These are phyloP conservation scores for Fusarium sororula DNA, from an alignment of 2,329 filamentous ascomycete genomes.

Conservation along the genomic window DNA sequence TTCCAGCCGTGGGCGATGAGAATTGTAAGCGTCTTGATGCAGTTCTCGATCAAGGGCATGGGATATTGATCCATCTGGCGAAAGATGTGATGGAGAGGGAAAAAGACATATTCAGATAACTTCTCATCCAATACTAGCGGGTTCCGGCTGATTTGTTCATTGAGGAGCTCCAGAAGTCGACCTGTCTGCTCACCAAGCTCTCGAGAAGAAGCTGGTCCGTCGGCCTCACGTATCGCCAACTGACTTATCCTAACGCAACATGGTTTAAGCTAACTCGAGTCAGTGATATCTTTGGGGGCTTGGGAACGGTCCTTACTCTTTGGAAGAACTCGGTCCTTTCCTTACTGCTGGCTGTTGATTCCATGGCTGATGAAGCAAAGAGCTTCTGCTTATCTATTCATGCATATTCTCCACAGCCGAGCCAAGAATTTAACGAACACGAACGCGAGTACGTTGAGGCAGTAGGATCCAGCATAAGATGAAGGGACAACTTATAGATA, in stretches of 20 bases:
- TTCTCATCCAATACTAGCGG: constrained; percentile 74
- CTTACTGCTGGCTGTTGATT: constrained; percentile 34
- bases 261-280: constrained; percentile 64
- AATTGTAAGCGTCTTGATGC: constrained; percentile 77
- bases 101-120: constrained; percentile 93
- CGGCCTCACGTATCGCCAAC: constrained; percentile 60
- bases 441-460: constrained; percentile 13
- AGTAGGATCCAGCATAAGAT: neutral
- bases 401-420: constrained; percentile 36
- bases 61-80: constrained; percentile 78
- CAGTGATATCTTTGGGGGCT: neutral
- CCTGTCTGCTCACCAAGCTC: constrained; percentile 57
- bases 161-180: constrained; percentile 58
- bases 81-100: constrained; percentile 88
- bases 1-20: constrained; percentile 85
- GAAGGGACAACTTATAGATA: neutral
- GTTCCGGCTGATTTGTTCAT: constrained; percentile 55
- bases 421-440: constrained; percentile 22
- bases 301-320: constrained; percentile 28
- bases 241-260: constrained; percentile 69
- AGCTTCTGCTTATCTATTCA: constrained; percentile 28
- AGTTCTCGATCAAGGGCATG: constrained; percentile 76
- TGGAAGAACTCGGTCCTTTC: constrained; percentile 47
- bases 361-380: constrained; percentile 39
- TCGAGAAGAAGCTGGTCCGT: constrained; percentile 52